Conservation (phyloP, 805 yeast genomes). For the Candida cerambycidarum region DNA sequence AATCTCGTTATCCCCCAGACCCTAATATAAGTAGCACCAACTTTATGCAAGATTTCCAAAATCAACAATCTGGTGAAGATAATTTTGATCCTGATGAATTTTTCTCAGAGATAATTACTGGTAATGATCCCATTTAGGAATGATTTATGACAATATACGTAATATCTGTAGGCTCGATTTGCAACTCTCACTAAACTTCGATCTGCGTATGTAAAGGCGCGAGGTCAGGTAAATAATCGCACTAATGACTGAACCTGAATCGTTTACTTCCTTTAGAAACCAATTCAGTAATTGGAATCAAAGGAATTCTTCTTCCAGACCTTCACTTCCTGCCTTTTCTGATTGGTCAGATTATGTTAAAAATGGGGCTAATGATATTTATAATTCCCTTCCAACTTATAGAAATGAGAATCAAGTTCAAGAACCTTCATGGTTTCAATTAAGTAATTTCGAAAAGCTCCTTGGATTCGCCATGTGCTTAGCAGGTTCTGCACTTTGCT, state of each 20-base stretch:
- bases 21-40: slow-evolving; percentile 3
- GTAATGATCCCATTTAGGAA: slow-evolving; percentile 9
- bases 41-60: slow-evolving; percentile 17
- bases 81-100: slow-evolving; percentile 27
- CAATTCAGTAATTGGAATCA: slow-evolving; percentile 34
- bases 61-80: slow-evolving; percentile 13
- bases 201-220: no score
- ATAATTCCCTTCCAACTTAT: slow-evolving; percentile 63
- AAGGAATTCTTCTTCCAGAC: slow-evolving; percentile 5
- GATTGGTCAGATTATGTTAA: slow-evolving; percentile 47
- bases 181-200: not conserved
- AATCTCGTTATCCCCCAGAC: not conserved
- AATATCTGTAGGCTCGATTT: not conserved
- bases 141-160: no score
- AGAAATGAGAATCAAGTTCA: slow-evolving; percentile 40
- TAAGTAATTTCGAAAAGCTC: slow-evolving; percentile 78
- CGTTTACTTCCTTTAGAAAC: slow-evolving; percentile 26
- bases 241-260: slow-evolving; percentile 26
- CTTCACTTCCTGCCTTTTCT: slow-evolving; percentile 26
- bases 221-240: not conserved
- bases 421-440: slow-evolving; percentile 76
- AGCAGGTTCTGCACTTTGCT: slow-evolving; percentile 75
- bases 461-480: slow-evolving; percentile 76
- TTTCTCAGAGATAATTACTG: slow-evolving; percentile 24
- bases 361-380: slow-evolving; percentile 53